phyloP scores from a whole-genome alignment of 208 protist species.

The Vickermania ingenoplastis region DNA sequence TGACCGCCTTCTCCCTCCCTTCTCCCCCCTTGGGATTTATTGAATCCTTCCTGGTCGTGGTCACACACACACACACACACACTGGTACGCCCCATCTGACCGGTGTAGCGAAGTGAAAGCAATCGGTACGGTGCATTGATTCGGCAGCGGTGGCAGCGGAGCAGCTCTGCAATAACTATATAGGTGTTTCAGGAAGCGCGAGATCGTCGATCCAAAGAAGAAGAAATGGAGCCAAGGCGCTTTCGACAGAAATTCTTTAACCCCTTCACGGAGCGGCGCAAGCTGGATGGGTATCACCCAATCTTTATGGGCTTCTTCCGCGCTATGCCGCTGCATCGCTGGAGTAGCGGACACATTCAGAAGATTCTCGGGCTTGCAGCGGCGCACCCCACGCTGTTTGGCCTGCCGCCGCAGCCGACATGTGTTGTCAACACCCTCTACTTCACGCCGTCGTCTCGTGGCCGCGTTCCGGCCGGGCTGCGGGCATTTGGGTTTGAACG shows the following conservation, averaged over 20 bases:
- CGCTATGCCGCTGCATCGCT: constrained; percentile 71
- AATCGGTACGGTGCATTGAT: no score
- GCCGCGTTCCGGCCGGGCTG: constrained; percentile 41
- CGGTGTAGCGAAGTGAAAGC: no score
- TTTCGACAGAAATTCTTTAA: constrained; percentile 79
- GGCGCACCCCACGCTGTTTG: constrained; percentile 73
- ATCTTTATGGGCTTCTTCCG: constrained; percentile 81
- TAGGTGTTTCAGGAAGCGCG: no score
- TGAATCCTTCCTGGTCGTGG: no score
- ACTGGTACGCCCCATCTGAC: no score
- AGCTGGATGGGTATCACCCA: constrained; percentile 27
- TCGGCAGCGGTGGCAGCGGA: no score
- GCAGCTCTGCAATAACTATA: no score
- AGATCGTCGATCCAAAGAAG: no score
- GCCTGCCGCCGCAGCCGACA: constrained; percentile 70
- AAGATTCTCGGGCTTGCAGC: constrained; percentile 70
- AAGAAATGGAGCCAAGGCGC: constrained; percentile 71
- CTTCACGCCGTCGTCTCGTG: constrained; percentile 74
- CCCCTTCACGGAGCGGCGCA: constrained; percentile 62
- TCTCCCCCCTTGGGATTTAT: no score
- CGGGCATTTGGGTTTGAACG: constrained; percentile 78
- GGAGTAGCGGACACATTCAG: constrained; percentile 61
- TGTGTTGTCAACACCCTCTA: constrained; percentile 85
- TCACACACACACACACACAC: no score
- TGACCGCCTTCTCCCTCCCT: no score